A percentile compares a stretch with the other conserved stretches of the same genome.
Conservation (phyloP, 306 rosid species). For the Rosa lucieae region DNA sequence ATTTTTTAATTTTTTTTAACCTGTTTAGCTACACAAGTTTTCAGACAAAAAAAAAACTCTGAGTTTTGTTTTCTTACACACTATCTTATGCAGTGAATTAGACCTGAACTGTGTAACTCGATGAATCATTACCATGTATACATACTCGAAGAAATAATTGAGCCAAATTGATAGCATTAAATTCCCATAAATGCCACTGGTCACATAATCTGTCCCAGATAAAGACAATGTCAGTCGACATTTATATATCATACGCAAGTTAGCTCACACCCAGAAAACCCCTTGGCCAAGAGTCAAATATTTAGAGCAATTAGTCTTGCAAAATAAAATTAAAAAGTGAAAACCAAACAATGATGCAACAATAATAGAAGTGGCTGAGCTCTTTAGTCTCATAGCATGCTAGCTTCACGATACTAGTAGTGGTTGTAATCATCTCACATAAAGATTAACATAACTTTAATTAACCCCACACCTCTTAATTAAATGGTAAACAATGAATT, state of each 20-base stretch:
- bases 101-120: neutral
- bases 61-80: too few relatives aligned
- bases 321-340: neutral
- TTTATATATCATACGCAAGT: neutral
- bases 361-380: constrained; percentile 38
- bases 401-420: constrained; percentile 37
- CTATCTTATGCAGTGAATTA: neutral
- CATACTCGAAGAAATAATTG: neutral
- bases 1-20: too few relatives aligned
- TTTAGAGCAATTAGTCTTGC: neutral
- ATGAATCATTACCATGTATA: neutral
- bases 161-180: neutral
- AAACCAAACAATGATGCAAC: constrained; percentile 43
- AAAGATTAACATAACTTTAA: constrained; percentile 30
- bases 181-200: neutral
- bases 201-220: neutral
- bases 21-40: too few relatives aligned
- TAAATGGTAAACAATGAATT: neutral
- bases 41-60: too few relatives aligned
- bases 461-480: constrained; percentile 18
- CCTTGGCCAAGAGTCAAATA: neutral
- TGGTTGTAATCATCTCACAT: constrained; percentile 56
- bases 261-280: neutral
- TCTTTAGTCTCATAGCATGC: constrained; percentile 13
- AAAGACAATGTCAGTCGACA: neutral